Base-by-base conservation (phyloP, 2,329 filamentous ascomycete species). In the Thelonectria blattea region DNA sequence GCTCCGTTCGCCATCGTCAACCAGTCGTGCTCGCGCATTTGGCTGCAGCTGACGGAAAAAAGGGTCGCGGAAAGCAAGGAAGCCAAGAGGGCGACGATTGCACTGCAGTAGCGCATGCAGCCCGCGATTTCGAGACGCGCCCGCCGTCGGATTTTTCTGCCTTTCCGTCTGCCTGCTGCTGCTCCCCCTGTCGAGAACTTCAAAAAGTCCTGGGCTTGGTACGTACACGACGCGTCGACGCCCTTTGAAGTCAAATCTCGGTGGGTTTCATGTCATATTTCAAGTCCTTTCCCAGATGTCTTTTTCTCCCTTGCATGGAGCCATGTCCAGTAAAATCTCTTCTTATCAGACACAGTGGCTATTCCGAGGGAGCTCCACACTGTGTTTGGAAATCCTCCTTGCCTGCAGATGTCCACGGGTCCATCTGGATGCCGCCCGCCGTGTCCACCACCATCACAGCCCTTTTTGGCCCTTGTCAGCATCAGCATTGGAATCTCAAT, bases 11-110 rank as follows among this genome's bases (percentile, higher is more conserved):
- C 55, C 39, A 48, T 42, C 51, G 39, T 47, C 55, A 61, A 45
- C 67, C 67, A 67, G 64, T 65, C 60, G 58, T 18, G n/a, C 41
- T 15, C 34, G 41, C 27, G 48, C 15, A 56, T 49, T 56, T 47
- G 34, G 9, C 27, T 48, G 20, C 52, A 56, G 57, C 57, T 59
- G 57, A 59, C 51, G 58, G 43, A 30, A 37, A 47, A 17, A 5
- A n/a, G 45, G 42, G 10, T 22, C 18, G 8, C 22, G 17, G 42
- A 45, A 45, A 20, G 17, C 18, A 45, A 14, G 42, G 42, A 22
- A 47, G 20, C 20, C 8, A 32, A 47, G 9, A 30, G 27, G 22
- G 22, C 45, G 22, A 27, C 24, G 12, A 47, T n/a, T 47, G 45
- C 22, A 10, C 45, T 47, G 45, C 45, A 47, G 45, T 47, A 47